Conservation (phyloP, 2,329 filamentous ascomycete species). For the Ambrosiella cleistominuta region DNA sequence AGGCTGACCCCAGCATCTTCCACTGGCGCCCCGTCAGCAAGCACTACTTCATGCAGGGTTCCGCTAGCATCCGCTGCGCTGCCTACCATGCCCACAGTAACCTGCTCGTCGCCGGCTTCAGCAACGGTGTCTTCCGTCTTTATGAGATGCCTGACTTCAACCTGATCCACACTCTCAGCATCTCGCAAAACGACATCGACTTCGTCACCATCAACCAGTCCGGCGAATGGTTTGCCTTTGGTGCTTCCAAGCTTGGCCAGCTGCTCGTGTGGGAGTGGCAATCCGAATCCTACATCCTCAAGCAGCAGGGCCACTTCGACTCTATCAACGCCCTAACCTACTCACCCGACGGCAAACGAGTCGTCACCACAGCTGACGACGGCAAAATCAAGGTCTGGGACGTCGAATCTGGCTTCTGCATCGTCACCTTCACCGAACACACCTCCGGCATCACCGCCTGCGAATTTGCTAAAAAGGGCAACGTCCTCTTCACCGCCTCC, state of each 20-base stretch:
- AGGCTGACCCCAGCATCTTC: slow-evolving; percentile 32
- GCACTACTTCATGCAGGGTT: slow-evolving; percentile 87
- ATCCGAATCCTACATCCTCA: slow-evolving; percentile 94
- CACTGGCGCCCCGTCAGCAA: slow-evolving; percentile 83
- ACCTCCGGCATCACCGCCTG: slow-evolving; percentile 86
- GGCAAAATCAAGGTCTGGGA: slow-evolving; percentile 99
- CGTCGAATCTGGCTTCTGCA: slow-evolving; percentile 86
- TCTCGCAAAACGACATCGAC: slow-evolving; percentile 93
- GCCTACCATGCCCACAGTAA: slow-evolving; percentile 73
- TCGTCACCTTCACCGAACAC: slow-evolving; percentile 96
- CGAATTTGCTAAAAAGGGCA: slow-evolving; percentile 87
- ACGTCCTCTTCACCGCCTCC: slow-evolving; percentile 87
- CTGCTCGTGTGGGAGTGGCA: slow-evolving; percentile 99
- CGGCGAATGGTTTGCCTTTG: slow-evolving; percentile 94
- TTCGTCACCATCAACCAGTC: slow-evolving; percentile 85
- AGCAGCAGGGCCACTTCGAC: slow-evolving; percentile 95
- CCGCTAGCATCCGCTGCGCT: slow-evolving; percentile 75
- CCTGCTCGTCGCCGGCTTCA: slow-evolving; percentile 91
- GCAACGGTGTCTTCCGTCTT: slow-evolving; percentile 79
- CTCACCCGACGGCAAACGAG: slow-evolving; percentile 79
- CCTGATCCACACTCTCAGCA: slow-evolving; percentile 79
- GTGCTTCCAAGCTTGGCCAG: slow-evolving; percentile 85
- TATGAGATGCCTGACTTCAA: slow-evolving; percentile 96
- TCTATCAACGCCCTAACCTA: slow-evolving; percentile 87
- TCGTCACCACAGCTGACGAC: slow-evolving; percentile 88